Percentiles rank a stretch among this genome's conserved stretches.
These are phyloP conservation scores for Hypoxylon subgilvum DNA, from an alignment of 495 filamentous ascomycete genomes.

Conservation along the genomic window DNA sequence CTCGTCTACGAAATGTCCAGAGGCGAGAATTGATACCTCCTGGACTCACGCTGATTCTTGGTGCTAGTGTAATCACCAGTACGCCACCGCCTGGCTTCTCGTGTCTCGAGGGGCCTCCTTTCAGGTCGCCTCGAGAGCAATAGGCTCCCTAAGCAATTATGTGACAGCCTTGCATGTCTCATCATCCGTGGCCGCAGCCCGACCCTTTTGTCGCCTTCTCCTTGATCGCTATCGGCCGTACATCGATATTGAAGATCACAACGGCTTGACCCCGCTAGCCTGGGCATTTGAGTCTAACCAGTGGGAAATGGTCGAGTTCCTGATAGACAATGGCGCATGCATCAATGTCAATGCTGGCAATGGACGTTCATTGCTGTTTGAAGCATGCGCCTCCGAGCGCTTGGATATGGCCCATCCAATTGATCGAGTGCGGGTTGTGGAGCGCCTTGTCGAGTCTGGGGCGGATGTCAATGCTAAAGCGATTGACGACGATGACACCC, in stretches of 20 bases:
- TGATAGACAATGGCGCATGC: constrained; percentile 6
- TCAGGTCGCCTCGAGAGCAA: constrained; percentile 1
- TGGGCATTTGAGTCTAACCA: constrained; percentile 4
- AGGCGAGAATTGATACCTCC: background rate
- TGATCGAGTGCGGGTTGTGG: background rate
- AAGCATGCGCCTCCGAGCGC: background rate
- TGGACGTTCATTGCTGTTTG: constrained; percentile 1
- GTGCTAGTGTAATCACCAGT: background rate
- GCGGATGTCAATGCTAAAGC: constrained; percentile 8
- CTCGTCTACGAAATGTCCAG: no score
- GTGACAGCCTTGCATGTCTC: constrained; percentile 13
- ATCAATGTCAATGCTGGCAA: background rate
- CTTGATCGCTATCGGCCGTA: background rate
- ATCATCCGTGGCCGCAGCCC: background rate
- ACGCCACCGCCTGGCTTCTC: background rate
- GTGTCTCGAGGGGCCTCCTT: constrained; percentile 10
- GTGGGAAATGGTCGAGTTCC: constrained; percentile 3
- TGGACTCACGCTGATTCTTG: constrained; percentile 7
- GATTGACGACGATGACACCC: background rate
- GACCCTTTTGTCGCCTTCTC: background rate
- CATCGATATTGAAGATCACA: constrained; percentile 11
- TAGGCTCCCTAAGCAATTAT: constrained; percentile 2
- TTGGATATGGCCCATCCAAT: background rate
- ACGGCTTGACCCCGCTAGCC: constrained; percentile 8
- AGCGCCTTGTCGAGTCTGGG: constrained; percentile 4